Evolutionary conservation across 805 yeast genomes (phyloP).

Genomic region (Nakazawaea anatomiae): DNA sequence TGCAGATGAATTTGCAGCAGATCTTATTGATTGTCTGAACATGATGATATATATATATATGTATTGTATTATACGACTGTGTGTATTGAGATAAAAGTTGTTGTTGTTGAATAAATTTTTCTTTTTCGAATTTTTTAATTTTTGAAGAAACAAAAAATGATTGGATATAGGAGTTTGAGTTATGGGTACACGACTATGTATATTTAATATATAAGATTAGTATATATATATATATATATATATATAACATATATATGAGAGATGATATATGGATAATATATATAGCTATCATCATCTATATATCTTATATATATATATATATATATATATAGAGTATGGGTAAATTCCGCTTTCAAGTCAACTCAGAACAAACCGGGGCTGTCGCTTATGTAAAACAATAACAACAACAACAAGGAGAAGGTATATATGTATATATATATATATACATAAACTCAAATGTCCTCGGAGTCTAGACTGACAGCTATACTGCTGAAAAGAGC

Average conservation of each 20-base stretch:
- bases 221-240: too few species aligned
- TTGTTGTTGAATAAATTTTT: background rate
- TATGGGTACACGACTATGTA: background rate
- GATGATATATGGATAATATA: background rate
- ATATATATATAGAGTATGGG: too few species aligned
- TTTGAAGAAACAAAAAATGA: background rate
- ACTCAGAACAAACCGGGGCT: too few species aligned
- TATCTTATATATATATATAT: too few species aligned
- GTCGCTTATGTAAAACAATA: too few species aligned
- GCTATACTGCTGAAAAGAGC: conserved; percentile 10
- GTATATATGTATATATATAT: too few species aligned
- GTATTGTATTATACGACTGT: background rate
- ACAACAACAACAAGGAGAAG: too few species aligned
- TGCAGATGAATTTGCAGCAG: conserved; percentile 47
- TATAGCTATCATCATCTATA: background rate
- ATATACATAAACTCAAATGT: too few species aligned
- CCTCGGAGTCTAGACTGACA: background rate
- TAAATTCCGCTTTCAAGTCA: too few species aligned
- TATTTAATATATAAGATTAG: too few species aligned
- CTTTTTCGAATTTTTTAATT: too few species aligned
- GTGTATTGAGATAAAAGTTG: background rate
- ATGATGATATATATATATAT: conserved; percentile 25
- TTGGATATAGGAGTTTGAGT: background rate
- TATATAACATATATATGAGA: background rate
- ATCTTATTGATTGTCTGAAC: conserved; percentile 63